Percentiles rank a stretch among this genome's conserved stretches.
Evolutionary conservation across 1,284 basidiomycete species (phyloP).

Genomic region (Cystobasidiaceae sp.): DNA sequence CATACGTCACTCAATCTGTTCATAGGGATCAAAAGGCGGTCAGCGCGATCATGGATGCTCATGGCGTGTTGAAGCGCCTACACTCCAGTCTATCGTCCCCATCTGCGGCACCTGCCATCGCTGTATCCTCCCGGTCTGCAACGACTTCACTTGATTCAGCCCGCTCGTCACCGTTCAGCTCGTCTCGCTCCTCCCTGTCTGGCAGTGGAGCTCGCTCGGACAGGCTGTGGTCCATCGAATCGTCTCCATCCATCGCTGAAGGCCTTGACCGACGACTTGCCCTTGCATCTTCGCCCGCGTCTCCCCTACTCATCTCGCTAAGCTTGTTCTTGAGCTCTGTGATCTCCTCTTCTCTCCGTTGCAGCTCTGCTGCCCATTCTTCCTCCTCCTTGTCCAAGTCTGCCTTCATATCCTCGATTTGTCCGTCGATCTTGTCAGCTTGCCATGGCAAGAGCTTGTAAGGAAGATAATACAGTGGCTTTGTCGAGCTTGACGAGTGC

Average conservation of each 20-base stretch:
- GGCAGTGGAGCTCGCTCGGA: constrained; percentile 20
- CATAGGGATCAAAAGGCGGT: no score
- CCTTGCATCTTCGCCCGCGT: not conserved
- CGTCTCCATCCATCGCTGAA: not conserved
- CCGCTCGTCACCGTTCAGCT: constrained; percentile 7
- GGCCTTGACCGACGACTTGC: not conserved
- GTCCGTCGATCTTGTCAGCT: constrained; percentile 39
- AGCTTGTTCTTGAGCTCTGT: constrained; percentile 11
- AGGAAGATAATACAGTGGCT: constrained; percentile 41
- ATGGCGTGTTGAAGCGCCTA: no score
- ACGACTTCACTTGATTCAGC: constrained; percentile 1
- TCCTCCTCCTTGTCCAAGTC: constrained; percentile 30
- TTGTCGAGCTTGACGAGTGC: constrained; percentile 31
- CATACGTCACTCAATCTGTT: no score
- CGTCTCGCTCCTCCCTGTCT: constrained; percentile 19
- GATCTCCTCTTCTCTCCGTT: constrained; percentile 9
- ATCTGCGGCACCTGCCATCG: constrained; percentile 14
- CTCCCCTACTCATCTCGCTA: constrained; percentile 9
- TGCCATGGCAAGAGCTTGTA: constrained; percentile 38
- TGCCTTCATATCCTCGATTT: constrained; percentile 28
- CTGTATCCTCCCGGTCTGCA: not conserved
- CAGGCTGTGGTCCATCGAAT: not conserved
- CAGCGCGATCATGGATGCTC: no score
- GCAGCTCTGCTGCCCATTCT: constrained; percentile 11
- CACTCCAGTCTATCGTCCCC: constrained; percentile 25